Evolutionary conservation across 2,329 filamentous ascomycete genomes (phyloP).

Genomic region (Scedosporium apiospermum): DNA sequence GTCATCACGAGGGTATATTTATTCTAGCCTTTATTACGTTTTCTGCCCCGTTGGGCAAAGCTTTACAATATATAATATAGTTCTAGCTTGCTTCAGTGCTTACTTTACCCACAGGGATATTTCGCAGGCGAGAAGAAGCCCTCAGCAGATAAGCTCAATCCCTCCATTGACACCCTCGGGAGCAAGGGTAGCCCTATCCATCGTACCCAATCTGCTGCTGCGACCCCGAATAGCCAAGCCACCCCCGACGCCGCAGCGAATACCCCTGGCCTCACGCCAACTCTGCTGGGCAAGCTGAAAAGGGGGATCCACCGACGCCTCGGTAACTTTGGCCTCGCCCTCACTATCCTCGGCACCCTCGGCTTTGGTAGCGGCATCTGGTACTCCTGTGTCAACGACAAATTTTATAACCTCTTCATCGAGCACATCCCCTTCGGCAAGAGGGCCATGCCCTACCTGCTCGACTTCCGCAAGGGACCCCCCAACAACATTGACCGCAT

Average conservation of each 20-base stretch:
- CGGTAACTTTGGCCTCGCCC: conserved; percentile 65
- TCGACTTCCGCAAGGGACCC: conserved; percentile 84
- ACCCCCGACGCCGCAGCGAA: conserved; percentile 8
- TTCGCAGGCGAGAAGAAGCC: conserved; percentile 47
- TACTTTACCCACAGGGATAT: conserved; percentile 34
- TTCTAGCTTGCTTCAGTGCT: neutral
- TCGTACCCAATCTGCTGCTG: conserved; percentile 16
- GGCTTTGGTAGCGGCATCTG: conserved; percentile 84
- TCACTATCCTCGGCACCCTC: conserved; percentile 66
- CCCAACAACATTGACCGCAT: conserved; percentile 34
- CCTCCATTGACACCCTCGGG: too few species aligned
- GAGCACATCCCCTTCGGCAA: conserved; percentile 94
- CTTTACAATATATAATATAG: too few species aligned
- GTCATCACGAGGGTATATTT: conserved; percentile 11
- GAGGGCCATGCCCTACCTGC: conserved; percentile 85
- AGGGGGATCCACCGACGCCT: conserved; percentile 63
- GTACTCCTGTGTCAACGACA: conserved; percentile 89
- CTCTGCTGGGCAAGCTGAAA: conserved; percentile 37
- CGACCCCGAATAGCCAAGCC: conserved; percentile 13
- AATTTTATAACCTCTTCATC: conserved; percentile 98
- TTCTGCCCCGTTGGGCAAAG: neutral
- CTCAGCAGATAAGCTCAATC: conserved; percentile 35
- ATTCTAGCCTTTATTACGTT: conserved; percentile 11
- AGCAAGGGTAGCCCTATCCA: too few species aligned
- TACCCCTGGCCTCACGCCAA: conserved; percentile 24